phyloP scores from a whole-genome alignment of 768 basidiomycete genomes.

The Boletus huronensis region DNA sequence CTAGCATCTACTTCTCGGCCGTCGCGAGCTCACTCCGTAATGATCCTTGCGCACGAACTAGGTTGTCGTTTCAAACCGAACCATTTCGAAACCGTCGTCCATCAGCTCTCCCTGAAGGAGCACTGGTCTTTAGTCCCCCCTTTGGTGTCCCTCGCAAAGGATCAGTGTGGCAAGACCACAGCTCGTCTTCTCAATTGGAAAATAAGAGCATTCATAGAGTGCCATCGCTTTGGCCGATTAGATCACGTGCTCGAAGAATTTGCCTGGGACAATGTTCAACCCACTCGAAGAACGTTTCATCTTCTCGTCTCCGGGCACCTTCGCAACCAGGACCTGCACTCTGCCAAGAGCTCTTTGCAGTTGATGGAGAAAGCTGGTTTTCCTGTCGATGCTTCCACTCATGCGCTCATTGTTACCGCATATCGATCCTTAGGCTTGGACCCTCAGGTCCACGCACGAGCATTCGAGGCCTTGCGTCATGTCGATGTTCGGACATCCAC shows the following conservation, averaged over 20 bases:
- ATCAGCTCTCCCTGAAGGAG: slow-evolving; percentile 43
- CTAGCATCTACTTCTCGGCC: slow-evolving; percentile 36
- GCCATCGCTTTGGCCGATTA: slow-evolving; percentile 45
- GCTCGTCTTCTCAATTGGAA: slow-evolving; percentile 69
- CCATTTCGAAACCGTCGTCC: slow-evolving; percentile 56
- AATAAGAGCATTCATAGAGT: slow-evolving; percentile 56
- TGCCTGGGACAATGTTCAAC: slow-evolving; percentile 39
- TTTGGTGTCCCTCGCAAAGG: slow-evolving; percentile 46
- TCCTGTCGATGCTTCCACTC: slow-evolving; percentile 52
- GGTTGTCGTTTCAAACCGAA: slow-evolving; percentile 50
- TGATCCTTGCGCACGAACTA: slow-evolving; percentile 46
- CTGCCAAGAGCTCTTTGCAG: slow-evolving; percentile 51
- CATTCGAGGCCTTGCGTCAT: slow-evolving; percentile 44
- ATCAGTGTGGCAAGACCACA: slow-evolving; percentile 48
- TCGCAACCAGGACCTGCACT: slow-evolving; percentile 59
- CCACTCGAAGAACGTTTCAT: slow-evolving; percentile 65
- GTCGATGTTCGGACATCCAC: slow-evolving; percentile 43
- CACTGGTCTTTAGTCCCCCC: slow-evolving; percentile 51
- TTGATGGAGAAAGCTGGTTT: slow-evolving; percentile 57
- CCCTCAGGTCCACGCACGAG: slow-evolving; percentile 47
- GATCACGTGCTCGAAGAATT: slow-evolving; percentile 50
- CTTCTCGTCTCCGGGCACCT: slow-evolving; percentile 64
- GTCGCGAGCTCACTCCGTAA: slow-evolving; percentile 40
- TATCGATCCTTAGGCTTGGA: slow-evolving; percentile 63
- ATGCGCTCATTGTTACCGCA: slow-evolving; percentile 53